Conservation (phyloP, 2,329 filamentous ascomycete genomes). For the Colletotrichum theobromicola region DNA sequence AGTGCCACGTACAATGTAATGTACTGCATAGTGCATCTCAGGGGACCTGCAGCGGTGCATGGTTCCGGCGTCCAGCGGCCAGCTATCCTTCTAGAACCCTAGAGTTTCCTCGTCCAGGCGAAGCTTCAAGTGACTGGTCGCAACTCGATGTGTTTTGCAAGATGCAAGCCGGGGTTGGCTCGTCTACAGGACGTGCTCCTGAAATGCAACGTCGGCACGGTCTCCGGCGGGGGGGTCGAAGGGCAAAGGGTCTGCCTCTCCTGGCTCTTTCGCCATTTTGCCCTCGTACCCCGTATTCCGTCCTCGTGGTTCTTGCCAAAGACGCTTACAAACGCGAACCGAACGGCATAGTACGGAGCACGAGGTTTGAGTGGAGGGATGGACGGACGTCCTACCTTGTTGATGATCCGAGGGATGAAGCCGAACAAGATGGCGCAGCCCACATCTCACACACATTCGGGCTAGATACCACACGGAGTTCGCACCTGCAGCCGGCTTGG, state of each 20-base stretch:
- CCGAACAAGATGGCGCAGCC: neutral
- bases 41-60: neutral
- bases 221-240: neutral
- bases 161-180: neutral
- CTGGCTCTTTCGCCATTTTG: neutral
- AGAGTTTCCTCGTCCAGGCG: neutral
- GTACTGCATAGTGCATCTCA: neutral
- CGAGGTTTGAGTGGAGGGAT: neutral
- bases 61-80: neutral
- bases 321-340: neutral
- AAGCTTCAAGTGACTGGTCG: neutral
- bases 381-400: neutral
- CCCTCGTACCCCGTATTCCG: neutral
- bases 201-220: constrained; percentile 1
- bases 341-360: neutral
- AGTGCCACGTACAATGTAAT: neutral
- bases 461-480: neutral
- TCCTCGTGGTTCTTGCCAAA: neutral
- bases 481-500: neutral
- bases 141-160: neutral
- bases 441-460: neutral
- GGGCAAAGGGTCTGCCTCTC: neutral
- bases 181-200: constrained; percentile 1
- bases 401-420: neutral
- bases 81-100: neutral